Base-by-base conservation (phyloP, 495 filamentous ascomycete genomes). In the Neurospora pannonica region DNA sequence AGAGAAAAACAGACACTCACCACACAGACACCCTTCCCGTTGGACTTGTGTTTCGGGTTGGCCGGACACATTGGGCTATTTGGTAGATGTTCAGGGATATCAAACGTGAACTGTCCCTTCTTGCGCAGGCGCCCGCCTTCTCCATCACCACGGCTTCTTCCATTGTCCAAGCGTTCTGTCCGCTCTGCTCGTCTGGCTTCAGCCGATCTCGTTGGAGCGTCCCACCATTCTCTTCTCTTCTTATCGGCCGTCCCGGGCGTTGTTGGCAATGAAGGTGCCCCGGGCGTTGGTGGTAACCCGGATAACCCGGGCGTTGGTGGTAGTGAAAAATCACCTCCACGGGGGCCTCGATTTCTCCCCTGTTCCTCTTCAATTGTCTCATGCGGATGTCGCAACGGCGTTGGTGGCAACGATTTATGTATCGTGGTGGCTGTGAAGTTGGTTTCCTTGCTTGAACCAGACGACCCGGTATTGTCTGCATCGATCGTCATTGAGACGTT, bases 61-160 rank as follows among this genome's bases (percentile, higher is more conserved):
- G 86, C 82, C 9, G 91, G 91, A 80, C 91, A 93, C 76, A 91
- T 81, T 48, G 90, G 90, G 76, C 89, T 91, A 67, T 72, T 85
- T 13, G 88, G 89, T 21, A 91, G 79, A 81, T 93, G 91, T 60
- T 91, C 89, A n/a, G 90, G 89, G 24, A 90, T 78, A 71, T 89
- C 82, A 73, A 88, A 85, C 71, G 87, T 84, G 75, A 90, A 89
- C 70, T 77, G 48, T 13, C 48, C 73, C 40, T 67, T 74, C 69
- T 76, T 77, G 48, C 70, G 70, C 19, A 71, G 34, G 38, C 38
- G 72, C 15, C 39, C 11, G 38, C n/a, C 21, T n/a, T 73, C 21
- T 54, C 54, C 31, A 24, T 70, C 37, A 31, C 48, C n/a, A 71
- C 70, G 54, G 70, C 71, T 60, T 72, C 21, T 34, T 60, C 67